Evolutionary conservation across 208 protist species (phyloP).

Genomic region (Leishmania guyanensis): DNA sequence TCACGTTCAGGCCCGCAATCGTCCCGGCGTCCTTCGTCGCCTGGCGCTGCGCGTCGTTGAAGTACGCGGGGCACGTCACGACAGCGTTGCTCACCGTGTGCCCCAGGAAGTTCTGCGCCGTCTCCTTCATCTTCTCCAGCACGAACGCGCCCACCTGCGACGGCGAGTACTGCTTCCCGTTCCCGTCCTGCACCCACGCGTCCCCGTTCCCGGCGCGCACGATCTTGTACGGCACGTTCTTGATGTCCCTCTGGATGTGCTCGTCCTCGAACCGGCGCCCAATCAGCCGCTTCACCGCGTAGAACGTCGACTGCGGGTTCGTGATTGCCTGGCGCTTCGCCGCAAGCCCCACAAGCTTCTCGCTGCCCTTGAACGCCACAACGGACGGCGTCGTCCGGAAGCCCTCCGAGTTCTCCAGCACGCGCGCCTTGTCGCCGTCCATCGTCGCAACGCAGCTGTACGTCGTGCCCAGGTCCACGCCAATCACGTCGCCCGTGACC

Average conservation of each 20-base stretch:
- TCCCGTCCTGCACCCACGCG: constrained; percentile 71
- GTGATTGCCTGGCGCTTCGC: constrained; percentile 90
- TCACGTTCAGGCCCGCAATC: constrained; percentile 97
- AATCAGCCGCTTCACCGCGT: constrained; percentile 92
- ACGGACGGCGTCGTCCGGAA: constrained; percentile 95
- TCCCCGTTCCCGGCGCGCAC: constrained; percentile 85
- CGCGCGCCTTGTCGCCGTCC: constrained; percentile 93
- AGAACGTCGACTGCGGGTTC: constrained; percentile 92
- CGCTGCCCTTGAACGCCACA: constrained; percentile 95
- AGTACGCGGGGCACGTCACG: constrained; percentile 99
- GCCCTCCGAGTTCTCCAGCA: constrained; percentile 93
- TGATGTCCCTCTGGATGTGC: constrained; percentile 95
- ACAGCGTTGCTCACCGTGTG: constrained; percentile 93
- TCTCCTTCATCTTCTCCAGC: constrained; percentile 93
- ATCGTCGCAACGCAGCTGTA: constrained; percentile 97
- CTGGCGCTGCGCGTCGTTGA: constrained; percentile 99
- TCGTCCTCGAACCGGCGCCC: constrained; percentile 91
- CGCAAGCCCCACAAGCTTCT: constrained; percentile 85
- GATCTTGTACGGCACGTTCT: constrained; percentile 90
- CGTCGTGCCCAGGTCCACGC: constrained; percentile 97
- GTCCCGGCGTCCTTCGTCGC: constrained; percentile 99
- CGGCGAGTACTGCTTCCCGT: constrained; percentile 64
- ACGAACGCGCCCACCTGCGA: constrained; percentile 88
- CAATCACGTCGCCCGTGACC: constrained; percentile 83
- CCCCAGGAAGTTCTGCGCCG: constrained; percentile 94